Conservation (phyloP, 139 green algal genomes). For the Chlamydomonas schloesseri region DNA sequence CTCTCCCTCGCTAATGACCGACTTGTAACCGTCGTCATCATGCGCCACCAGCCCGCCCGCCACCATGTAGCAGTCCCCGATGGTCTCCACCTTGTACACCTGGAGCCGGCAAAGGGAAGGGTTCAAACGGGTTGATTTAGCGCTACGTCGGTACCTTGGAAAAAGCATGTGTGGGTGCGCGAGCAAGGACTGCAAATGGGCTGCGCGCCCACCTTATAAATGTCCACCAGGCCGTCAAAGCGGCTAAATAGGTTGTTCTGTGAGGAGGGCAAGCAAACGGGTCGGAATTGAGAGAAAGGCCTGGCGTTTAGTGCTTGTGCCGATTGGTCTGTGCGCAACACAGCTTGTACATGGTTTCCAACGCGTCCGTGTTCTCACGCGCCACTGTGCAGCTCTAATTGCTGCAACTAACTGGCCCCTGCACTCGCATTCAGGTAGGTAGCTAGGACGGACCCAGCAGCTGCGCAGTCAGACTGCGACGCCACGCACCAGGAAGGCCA, state of each 20-base stretch:
- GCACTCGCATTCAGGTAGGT: neutral
- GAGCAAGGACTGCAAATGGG: neutral
- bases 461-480: neutral
- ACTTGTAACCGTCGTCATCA: slow-evolving; percentile 36
- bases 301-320: neutral
- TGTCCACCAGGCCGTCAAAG: slow-evolving; percentile 18
- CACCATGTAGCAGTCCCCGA: slow-evolving; percentile 69
- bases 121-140: too few relatives aligned
- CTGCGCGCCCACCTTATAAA: slow-evolving; percentile 8
- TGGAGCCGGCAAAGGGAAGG: too few relatives aligned
- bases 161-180: too few relatives aligned
- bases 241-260: neutral
- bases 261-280: too few relatives aligned
- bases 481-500: slow-evolving; percentile 4
- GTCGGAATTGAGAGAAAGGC: neutral
- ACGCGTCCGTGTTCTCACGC: neutral
- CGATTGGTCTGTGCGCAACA: neutral
- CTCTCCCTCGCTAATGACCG: slow-evolving; percentile 12
- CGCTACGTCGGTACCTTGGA: too few relatives aligned
- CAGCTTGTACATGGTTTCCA: neutral
- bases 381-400: neutral
- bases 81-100: slow-evolving; percentile 67
- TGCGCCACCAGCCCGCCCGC: slow-evolving; percentile 18
- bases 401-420: too few relatives aligned
- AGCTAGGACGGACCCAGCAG: too few relatives aligned